Evolutionary conservation across 768 basidiomycete species (phyloP).

Genomic region (Gyrodon lividus): DNA sequence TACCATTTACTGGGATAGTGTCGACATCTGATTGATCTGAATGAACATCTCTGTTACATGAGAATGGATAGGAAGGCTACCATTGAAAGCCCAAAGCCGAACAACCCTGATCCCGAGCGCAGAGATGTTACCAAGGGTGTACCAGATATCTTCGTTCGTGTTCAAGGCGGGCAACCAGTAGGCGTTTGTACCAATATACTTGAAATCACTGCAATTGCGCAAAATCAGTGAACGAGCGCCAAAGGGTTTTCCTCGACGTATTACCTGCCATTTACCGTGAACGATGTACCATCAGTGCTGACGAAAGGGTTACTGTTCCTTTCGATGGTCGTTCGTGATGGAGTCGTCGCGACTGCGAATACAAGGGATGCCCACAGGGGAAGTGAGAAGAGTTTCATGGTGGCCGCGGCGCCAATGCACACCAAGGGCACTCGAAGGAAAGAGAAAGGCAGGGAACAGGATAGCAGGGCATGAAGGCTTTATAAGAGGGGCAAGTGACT

Average conservation of each 20-base stretch:
- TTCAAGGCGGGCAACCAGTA: slow-evolving; percentile 67
- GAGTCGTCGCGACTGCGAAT: slow-evolving; percentile 24
- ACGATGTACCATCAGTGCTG: slow-evolving; percentile 41
- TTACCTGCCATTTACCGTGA: slow-evolving; percentile 56
- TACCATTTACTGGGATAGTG: slow-evolving; percentile 52
- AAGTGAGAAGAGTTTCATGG: slow-evolving; percentile 38
- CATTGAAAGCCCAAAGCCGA: slow-evolving; percentile 73
- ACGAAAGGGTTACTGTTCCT: slow-evolving; percentile 44
- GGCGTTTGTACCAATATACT: slow-evolving; percentile 56
- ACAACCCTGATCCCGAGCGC: slow-evolving; percentile 56
- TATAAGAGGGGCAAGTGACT: slow-evolving; percentile 16
- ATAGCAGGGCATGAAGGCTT: not conserved
- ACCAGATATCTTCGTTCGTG: slow-evolving; percentile 52
- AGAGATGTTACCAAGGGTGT: slow-evolving; percentile 57
- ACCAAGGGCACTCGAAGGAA: not conserved
- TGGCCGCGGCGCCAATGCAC: slow-evolving; percentile 20
- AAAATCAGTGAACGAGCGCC: slow-evolving; percentile 16
- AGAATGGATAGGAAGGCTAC: slow-evolving; percentile 26
- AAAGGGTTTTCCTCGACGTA: not conserved
- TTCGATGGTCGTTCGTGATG: slow-evolving; percentile 33
- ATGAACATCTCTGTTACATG: slow-evolving; percentile 9
- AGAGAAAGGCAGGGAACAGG: slow-evolving; percentile 1
- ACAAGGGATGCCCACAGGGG: slow-evolving; percentile 33
- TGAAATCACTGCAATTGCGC: slow-evolving; percentile 36
- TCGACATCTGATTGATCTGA: slow-evolving; percentile 43